phyloP scores from a whole-genome alignment of 2,329 filamentous ascomycete genomes.

The Metarhizium guizhouense region DNA sequence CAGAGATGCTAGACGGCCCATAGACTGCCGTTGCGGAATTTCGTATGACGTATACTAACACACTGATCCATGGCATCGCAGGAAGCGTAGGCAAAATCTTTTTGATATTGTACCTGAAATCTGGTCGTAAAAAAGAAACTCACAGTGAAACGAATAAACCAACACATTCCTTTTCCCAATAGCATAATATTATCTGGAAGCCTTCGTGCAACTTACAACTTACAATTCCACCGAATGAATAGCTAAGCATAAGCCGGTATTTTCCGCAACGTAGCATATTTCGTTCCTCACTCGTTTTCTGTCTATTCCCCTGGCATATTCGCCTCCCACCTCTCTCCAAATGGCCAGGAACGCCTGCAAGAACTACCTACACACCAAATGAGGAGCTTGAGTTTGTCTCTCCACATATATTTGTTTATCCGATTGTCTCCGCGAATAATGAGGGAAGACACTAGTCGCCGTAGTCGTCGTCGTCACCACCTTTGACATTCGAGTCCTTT shows the following conservation, averaged over 20 bases:
- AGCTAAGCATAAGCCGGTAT: neutral
- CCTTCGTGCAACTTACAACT: neutral
- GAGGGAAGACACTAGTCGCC: conserved; percentile 15
- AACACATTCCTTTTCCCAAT: neutral
- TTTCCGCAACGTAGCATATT: neutral
- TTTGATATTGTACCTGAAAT: neutral
- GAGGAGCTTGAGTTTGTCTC: neutral
- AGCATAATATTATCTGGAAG: neutral
- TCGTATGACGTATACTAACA: no score
- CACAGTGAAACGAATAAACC: neutral
- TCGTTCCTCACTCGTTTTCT: neutral
- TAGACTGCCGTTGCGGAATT: no score
- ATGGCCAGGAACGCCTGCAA: neutral
- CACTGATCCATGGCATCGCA: neutral
- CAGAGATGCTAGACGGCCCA: no score
- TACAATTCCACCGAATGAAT: neutral
- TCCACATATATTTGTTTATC: neutral
- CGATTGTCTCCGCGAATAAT: neutral
- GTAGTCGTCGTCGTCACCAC: conserved; percentile 43
- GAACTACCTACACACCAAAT: neutral
- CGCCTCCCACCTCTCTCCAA: neutral
- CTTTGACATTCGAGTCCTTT: conserved; percentile 62
- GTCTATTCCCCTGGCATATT: neutral
- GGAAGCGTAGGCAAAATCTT: neutral
- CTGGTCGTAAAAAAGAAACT: neutral